Evolutionary conservation across 345 rosid species (phyloP).

Genomic region (Durio zibethinus): DNA sequence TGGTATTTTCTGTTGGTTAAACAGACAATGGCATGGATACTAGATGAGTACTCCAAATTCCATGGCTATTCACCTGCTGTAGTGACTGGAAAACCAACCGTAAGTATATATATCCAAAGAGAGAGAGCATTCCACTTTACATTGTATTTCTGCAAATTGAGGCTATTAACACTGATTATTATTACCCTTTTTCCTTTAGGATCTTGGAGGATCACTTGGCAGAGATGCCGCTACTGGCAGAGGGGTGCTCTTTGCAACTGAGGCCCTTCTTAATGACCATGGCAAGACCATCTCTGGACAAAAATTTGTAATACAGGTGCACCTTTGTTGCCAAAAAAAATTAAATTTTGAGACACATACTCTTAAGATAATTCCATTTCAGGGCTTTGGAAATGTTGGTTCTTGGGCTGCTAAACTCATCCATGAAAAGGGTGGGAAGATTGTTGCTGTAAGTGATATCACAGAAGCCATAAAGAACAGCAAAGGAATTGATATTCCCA

Average conservation of each 20-base stretch:
- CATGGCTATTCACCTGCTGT: conserved; percentile 92
- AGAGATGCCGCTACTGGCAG: conserved; percentile 98
- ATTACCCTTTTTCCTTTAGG: conserved; percentile 32
- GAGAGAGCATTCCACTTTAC: background rate
- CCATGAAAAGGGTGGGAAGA: conserved; percentile 64
- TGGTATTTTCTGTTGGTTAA: conserved; percentile 6
- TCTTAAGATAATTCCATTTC: background rate
- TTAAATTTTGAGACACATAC: background rate
- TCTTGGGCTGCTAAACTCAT: conserved; percentile 92
- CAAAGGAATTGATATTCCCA: conserved; percentile 62
- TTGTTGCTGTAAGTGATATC: conserved; percentile 79
- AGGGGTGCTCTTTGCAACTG: conserved; percentile 91
- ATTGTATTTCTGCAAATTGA: background rate
- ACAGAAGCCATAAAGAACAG: conserved; percentile 81
- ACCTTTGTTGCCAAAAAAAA: background rate
- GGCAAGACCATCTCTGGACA: conserved; percentile 78
- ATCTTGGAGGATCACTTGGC: conserved; percentile 94
- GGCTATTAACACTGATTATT: no score
- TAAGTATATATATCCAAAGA: conserved; percentile 30
- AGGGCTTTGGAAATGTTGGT: conserved; percentile 98
- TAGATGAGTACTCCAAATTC: conserved; percentile 91
- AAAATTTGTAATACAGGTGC: conserved; percentile 77
- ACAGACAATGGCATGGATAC: conserved; percentile 98
- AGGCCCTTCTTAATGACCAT: conserved; percentile 83
- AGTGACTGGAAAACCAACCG: conserved; percentile 87